A percentile compares a stretch with the other conserved stretches of the same genome.
Conservation (phyloP, 257 asterid genomes). For the Nicotiana obtusifolia region DNA sequence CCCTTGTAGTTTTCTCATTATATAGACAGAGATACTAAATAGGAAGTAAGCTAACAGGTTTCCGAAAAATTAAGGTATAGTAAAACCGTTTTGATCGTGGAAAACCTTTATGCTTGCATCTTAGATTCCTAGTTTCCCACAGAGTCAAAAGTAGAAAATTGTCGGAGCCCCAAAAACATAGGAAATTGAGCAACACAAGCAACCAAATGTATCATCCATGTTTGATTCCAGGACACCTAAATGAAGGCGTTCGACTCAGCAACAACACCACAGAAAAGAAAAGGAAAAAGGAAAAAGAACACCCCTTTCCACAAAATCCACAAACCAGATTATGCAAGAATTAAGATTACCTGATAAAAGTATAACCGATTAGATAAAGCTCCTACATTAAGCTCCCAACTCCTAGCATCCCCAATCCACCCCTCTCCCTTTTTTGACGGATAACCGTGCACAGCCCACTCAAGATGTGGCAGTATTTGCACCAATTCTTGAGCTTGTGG, state of each 20-base stretch:
- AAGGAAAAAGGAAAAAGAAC: background rate
- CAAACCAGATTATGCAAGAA: background rate
- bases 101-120: background rate
- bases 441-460: conserved; percentile 82
- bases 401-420: conserved; percentile 69
- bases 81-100: background rate
- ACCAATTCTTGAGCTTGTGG: conserved; percentile 89
- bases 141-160: background rate
- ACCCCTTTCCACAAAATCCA: background rate
- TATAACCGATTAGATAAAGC: conserved; percentile 62
- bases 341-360: conserved; percentile 62
- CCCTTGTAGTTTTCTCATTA: background rate
- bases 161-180: background rate
- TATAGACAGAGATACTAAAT: background rate
- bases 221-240: background rate
- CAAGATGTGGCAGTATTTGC: conserved; percentile 85
- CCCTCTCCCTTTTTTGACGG: conserved; percentile 74
- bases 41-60: background rate
- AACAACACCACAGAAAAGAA: background rate
- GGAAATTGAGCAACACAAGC: background rate
- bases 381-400: conserved; percentile 80
- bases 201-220: too few species aligned
- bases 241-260: background rate
- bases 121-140: background rate
- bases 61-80: background rate